Evolutionary conservation across 306 rosid genomes (phyloP), one percentile per base, ranked within the genome.

Genomic region (Castanea sativa): DNA sequence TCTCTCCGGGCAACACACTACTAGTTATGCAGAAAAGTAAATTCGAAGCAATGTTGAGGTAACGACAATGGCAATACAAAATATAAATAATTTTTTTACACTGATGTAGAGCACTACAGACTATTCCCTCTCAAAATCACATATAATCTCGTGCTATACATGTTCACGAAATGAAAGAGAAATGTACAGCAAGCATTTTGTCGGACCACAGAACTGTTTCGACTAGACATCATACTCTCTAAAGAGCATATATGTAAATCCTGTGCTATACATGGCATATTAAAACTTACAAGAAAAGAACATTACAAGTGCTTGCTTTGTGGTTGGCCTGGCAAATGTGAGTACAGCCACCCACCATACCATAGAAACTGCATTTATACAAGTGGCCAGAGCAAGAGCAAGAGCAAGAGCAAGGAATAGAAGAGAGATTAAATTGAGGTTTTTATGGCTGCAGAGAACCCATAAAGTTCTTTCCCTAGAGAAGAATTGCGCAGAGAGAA

Each of bases 211-310:
- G 38, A 56, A 67, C 76, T 71, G 72, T 64, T 61, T 38, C 11
- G 45, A 67, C 56, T 83, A 74, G 73, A 70, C n/a, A 74, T 16
- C 57, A 71, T 78, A 77, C 71, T 82, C 82, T 79, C 86, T 81
- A 84, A 77, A 58, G 78, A 74, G 77, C 88, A 77, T 72, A 77
- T 72, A 78, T 67, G 59, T 53, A 69, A 69, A 84, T 83, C 83
- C 73, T 83, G 76, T 78, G 84, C 88, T 83, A 70, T 81, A 83
- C 86, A 88, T 60, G 87, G 78, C 88, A 83, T 13, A 49, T 12
- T 49, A 49, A 79, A 75, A 43, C 5, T n/a, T 76, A 75, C 73
- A 77, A 60, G 73, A 79, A 27, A 23, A 55, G 58, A 67, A 73
- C 76, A 77, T 56, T 78, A 80, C 85, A 87, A 78, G 78, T 74